Base-by-base conservation (phyloP, 148 eudicot species). In the Amaranthus palmeri region DNA sequence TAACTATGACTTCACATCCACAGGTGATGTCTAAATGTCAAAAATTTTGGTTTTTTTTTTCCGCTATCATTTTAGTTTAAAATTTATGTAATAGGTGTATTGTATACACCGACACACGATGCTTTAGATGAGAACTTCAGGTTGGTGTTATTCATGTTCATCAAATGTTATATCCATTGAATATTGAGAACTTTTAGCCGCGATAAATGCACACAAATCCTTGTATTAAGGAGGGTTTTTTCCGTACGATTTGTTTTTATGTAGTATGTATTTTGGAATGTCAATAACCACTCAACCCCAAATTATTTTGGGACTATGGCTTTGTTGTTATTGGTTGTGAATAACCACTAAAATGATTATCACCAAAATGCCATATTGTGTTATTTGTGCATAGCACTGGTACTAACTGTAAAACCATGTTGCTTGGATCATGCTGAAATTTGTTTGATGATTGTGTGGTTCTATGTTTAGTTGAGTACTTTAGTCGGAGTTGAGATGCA, bases 391-490 rank as follows among this genome's bases (percentile, higher is more conserved):
- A 0, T 8, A 54, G 56, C 4, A 54, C 36, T 54, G 56, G 52
- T 50, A 50, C 0, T 0, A 8, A 6, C 56, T 54, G 14, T 4
- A 3, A 13, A 13, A 7, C 58, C 17, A 54, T 54, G 58, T 54
- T 54, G 58, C 58, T 54, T 54, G 58, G 58, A 18, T 54, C 58
- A 54, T 54, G 18, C 15, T 54, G 18, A 54, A 54, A 54, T 54
- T 54, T 0, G 58, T 54, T 54, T 54, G 18, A 54, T 3, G 58
- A 54, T 54, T 54, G 0, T 54, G 58, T 54, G 58, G 58, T 54
- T 54, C 58, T 54, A 54, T 54, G 58, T 54, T 54, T 54, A 54
- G 58, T 54, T 54, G 58, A 54, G 58, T 54, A 54, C 58, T 54
- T 54, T 7, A 54, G 18, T 54, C 58, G 13, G 18, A 14, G 18